Evolutionary conservation across 768 basidiomycete species (phyloP), one percentile per base, ranked within the genome.

Genomic region (Boletus reticuloceps): DNA sequence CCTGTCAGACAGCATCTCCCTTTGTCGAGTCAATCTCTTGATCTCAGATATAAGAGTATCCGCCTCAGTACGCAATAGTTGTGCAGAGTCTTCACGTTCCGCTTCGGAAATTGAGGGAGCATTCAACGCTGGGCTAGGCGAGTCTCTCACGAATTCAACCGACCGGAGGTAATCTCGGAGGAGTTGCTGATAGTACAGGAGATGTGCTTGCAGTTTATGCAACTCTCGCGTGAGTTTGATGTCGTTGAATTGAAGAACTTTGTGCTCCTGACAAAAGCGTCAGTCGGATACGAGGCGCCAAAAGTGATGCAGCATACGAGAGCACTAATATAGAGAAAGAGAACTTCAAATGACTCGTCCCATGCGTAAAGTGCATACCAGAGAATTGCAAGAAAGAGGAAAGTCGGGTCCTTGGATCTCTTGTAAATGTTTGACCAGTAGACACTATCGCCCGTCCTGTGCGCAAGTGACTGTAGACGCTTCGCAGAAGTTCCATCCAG

Each of bases 331-430:
- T 85, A 81, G n/a, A 54, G 44, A 58, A 79, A 82, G 29, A 85
- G 59, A 17, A 67, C 63, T 58, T 83, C 82, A 22, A 84, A 72
- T 0, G 80, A 70, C 64, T 85, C 81, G 51, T 85, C 84, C 82
- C 84, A 85, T 2, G 80, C 75, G 57, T 85, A 85, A 8, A 84
- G 65, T 2, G 80, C 77, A 53, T 83, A 82, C 84, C 83, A 85
- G 32, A 84, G 64, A 14, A 79, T 69, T 27, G 77, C 73, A 29
- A 74, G 64, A 19, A 73, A 59, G 41, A 69, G 50, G 39, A 74
- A 70, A 0, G 71, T 73, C 2, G 72, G 64, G 29, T 75, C 73
- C 27, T 54, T 64, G 19, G 63, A 65, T 47, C 53, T 50, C 14
- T 48, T 22, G 43, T 71, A 73, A 19, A 71, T 65, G 1, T 69